Conservation (phyloP, 805 yeast species). For the Wickerhamomyces strasburgensis region DNA sequence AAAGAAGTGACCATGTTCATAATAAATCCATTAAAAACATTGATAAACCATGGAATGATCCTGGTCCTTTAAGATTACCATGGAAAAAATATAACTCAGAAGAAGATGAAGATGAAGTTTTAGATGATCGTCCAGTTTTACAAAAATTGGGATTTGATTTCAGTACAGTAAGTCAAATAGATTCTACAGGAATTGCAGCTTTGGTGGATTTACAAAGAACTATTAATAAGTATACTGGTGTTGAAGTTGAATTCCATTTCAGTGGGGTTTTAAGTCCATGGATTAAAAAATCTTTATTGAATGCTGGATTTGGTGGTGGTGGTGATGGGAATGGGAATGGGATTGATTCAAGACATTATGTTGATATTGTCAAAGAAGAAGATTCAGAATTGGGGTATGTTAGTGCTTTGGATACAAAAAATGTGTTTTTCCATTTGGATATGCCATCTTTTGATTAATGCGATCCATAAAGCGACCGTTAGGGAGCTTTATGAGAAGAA, state of each 20-base stretch:
- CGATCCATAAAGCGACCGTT: too few relatives aligned
- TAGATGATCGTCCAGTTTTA: slow-evolving; percentile 59
- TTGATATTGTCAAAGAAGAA: slow-evolving; percentile 20
- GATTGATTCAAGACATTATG: slow-evolving; percentile 19
- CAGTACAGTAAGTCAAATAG: slow-evolving; percentile 68
- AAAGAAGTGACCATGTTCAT: slow-evolving; percentile 46
- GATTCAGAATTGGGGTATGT: slow-evolving; percentile 32
- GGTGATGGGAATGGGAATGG: slow-evolving; percentile 41
- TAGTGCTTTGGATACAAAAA: slow-evolving; percentile 58
- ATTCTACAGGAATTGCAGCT: slow-evolving; percentile 75
- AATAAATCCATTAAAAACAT: slow-evolving; percentile 26
- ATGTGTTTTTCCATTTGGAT: slow-evolving; percentile 76
- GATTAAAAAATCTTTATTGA: slow-evolving; percentile 72
- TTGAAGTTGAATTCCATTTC: slow-evolving; percentile 86
- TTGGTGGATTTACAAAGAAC: slow-evolving; percentile 73
- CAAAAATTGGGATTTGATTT: slow-evolving; percentile 77
- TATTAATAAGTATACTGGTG: slow-evolving; percentile 66
- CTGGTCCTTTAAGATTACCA: slow-evolving; percentile 49
- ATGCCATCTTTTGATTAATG: slow-evolving; percentile 44
- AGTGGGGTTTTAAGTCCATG: slow-evolving; percentile 82
- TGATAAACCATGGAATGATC: slow-evolving; percentile 88
- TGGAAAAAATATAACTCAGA: slow-evolving; percentile 22
- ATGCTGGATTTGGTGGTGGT: slow-evolving; percentile 78
- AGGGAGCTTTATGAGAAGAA: too few relatives aligned
- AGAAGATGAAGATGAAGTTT: slow-evolving; percentile 16